These are phyloP conservation scores for Cercospora zeae-maydis DNA, from an alignment of 2,329 filamentous ascomycete species.

Conservation along the genomic window DNA sequence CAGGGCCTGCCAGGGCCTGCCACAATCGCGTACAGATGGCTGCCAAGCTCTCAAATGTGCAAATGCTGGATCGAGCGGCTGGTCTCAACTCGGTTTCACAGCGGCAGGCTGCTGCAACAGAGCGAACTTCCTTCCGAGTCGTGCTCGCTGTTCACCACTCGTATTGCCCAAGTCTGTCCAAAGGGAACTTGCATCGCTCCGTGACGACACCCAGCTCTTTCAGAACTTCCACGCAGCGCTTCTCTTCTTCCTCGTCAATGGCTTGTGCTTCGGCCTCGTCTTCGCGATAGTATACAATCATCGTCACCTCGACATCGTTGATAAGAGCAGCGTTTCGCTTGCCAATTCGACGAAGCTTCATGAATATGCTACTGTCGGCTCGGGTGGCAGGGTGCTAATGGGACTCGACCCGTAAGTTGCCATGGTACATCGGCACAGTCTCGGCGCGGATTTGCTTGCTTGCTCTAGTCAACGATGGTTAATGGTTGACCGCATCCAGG, in stretches of 20 bases:
- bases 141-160: too few relatives aligned
- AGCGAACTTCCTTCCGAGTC: too few relatives aligned
- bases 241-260: neutral
- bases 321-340: neutral
- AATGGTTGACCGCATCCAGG: neutral
- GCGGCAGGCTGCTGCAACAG: too few relatives aligned
- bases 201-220: neutral
- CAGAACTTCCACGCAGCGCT: neutral
- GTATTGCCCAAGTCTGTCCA: too few relatives aligned
- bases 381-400: neutral
- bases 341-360: neutral
- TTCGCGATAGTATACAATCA: neutral
- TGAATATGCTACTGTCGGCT: neutral
- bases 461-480: neutral
- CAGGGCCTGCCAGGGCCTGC: too few relatives aligned
- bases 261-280: neutral
- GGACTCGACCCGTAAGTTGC: neutral
- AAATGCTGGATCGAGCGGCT: too few relatives aligned
- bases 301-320: neutral
- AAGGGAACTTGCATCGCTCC: neutral
- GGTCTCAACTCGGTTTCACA: too few relatives aligned
- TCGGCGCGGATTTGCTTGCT: neutral
- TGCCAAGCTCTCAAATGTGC: too few relatives aligned
- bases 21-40: too few relatives aligned
- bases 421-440: neutral